Percentiles rank a stretch among this genome's conserved stretches.
These are phyloP conservation scores for Trichoderma koningiopsis DNA, from an alignment of 2,329 filamentous ascomycete genomes.

Conservation along the genomic window DNA sequence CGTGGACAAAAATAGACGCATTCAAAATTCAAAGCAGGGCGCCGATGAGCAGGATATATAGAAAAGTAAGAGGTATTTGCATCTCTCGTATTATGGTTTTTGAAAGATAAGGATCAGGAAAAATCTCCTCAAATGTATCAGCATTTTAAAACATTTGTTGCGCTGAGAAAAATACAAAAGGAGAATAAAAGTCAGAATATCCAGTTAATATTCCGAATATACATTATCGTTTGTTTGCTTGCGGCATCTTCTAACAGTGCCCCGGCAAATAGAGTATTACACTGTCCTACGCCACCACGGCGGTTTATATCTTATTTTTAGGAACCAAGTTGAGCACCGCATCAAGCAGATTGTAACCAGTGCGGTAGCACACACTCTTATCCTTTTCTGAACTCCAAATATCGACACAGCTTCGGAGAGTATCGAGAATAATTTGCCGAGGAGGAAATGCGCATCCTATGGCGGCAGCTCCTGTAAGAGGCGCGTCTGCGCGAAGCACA, in stretches of 20 bases:
- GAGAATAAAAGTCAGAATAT: not conserved
- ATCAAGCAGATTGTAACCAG: conserved; percentile 38
- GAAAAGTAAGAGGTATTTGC: not conserved
- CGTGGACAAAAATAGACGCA: not conserved
- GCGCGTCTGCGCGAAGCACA: conserved; percentile 40
- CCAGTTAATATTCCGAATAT: not conserved
- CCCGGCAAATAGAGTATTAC: not conserved
- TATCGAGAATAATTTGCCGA: conserved; percentile 41
- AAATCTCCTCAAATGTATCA: not conserved
- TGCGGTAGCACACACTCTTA: conserved; percentile 41
- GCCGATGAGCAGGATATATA: not conserved
- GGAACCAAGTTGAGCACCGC: conserved; percentile 36
- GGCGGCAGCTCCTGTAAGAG: conserved; percentile 34
- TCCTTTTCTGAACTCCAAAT: conserved; percentile 42
- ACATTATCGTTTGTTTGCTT: not conserved
- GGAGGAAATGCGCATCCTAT: conserved; percentile 38
- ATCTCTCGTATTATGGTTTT: not conserved
- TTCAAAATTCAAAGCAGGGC: not conserved
- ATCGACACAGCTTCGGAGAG: conserved; percentile 38
- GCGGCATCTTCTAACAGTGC: not conserved
- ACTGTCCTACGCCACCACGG: not conserved
- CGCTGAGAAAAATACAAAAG: not conserved
- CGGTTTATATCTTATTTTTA: conserved; percentile 17
- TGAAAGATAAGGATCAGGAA: not conserved
- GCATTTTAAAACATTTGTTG: not conserved